Conservation (phyloP, 345 rosid genomes). For the Trapa incisa region DNA sequence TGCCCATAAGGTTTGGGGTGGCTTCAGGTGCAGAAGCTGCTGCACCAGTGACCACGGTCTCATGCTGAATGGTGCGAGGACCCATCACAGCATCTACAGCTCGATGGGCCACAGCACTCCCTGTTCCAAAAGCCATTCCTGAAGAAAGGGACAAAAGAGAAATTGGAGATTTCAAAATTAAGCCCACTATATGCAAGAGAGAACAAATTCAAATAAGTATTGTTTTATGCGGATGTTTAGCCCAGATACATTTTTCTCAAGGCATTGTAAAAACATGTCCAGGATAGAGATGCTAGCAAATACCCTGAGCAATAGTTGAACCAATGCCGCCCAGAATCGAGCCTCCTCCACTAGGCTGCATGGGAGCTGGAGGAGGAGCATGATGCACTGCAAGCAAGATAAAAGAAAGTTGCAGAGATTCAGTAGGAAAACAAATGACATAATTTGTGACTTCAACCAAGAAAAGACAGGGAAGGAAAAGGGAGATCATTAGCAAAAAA, state of each 20-base stretch:
- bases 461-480: too few species aligned
- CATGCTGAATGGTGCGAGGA: conserved; percentile 88
- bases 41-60: conserved; percentile 42
- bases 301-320: conserved; percentile 96
- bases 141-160: neutral
- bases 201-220: neutral
- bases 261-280: too few species aligned
- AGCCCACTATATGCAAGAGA: too few species aligned
- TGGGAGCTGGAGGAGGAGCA: conserved; percentile 85
- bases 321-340: conserved; percentile 75
- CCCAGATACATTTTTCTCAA: too few species aligned
- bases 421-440: too few species aligned
- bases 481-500: neutral
- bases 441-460: too few species aligned
- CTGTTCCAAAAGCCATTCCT: conserved; percentile 97
- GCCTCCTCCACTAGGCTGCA: conserved; percentile 54
- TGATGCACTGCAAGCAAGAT: conserved; percentile 34
- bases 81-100: conserved; percentile 94
- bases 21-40: conserved; percentile 50
- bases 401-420: neutral
- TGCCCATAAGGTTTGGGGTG: conserved; percentile 19
- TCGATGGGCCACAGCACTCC: conserved; percentile 87
- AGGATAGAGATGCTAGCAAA: neutral
- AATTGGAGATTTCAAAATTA: neutral
- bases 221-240: neutral